Evolutionary conservation across 495 filamentous ascomycete species (phyloP), one percentile per base, ranked within the genome.

Genomic region (Cercophora newfieldiana): DNA sequence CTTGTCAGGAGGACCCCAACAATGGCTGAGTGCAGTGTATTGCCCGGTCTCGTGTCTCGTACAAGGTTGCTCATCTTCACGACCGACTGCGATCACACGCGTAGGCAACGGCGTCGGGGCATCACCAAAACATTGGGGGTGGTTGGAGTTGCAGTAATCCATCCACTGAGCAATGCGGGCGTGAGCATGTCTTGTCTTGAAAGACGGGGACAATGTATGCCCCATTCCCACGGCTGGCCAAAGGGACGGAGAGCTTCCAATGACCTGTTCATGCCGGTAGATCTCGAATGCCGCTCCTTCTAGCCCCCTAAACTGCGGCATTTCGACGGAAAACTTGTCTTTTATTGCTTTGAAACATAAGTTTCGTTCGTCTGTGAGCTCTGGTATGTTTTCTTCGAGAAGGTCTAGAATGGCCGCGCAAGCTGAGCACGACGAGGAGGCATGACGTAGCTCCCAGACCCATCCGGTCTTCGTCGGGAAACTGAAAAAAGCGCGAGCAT

Each of bases 1-100:
- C 16, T 57, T 14, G 6, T 57, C 54, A 24, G 26, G 26, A 6
- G 26, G 54, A 4, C 54, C 54, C 54, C 54, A 57, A 28, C 54
- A 57, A 28, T 57, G 54, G 24, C 54, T 57, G 25, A 57, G 54
- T 5, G 54, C 54, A 28, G 24, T 57, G 26, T 57, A 57, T 26
- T 57, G 54, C 8, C 54, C 54, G 3, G n/a, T 28, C 25, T 25
- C 54, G 7, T 26, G 54, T 57, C 25, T 57, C 54, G 22, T 57
- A 24, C 54, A 57, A 30, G 54, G 19, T 25, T 24, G 5, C 24
- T 6, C 54, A n/a, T 26, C 25, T 25, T 30, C 54, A 57, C 4
- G 3, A 3, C 54, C 54, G n/a, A 57, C 54, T 26, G 54, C 54
- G 4, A 57, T 22, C 8, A 57, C 19, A 5, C 54, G 54, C 24